Percentiles rank a stretch among this genome's conserved stretches.
These are phyloP conservation scores for Monilinia fructigena DNA, from an alignment of 2,329 filamentous ascomycete genomes.

Conservation along the genomic window DNA sequence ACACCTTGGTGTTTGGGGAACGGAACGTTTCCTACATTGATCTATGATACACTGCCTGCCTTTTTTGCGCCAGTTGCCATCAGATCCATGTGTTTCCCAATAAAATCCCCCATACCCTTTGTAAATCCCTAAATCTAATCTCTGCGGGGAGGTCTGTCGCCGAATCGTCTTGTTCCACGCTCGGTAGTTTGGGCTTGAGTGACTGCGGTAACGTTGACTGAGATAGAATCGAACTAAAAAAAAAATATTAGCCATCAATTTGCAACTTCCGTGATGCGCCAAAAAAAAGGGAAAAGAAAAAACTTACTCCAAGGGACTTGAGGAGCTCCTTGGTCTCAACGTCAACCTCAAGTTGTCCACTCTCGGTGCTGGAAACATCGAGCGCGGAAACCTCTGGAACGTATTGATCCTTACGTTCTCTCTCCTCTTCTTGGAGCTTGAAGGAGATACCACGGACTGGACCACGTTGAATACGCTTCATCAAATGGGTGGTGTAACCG, in stretches of 20 bases:
- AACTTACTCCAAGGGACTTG: slow-evolving; percentile 96
- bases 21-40: slow-evolving; percentile 54
- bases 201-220: slow-evolving; percentile 92
- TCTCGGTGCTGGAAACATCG: slow-evolving; percentile 96
- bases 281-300: slow-evolving; percentile 21
- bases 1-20: slow-evolving; percentile 69
- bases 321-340: slow-evolving; percentile 97
- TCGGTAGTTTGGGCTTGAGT: slow-evolving; percentile 84
- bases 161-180: slow-evolving; percentile 71
- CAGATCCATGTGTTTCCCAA: slow-evolving; percentile 34
- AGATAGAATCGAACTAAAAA: slow-evolving; percentile 88
- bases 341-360: slow-evolving; percentile 91
- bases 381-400: slow-evolving; percentile 98
- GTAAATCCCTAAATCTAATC: slow-evolving; percentile 41
- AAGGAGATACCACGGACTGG: slow-evolving; percentile 99
- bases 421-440: slow-evolving; percentile 99
- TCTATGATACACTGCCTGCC: slow-evolving; percentile 50
- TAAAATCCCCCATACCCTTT: slow-evolving; percentile 28
- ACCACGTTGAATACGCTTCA: slow-evolving; percentile 99
- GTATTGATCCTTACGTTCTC: slow-evolving; percentile 99
- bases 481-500: slow-evolving; percentile 96
- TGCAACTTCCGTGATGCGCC: neutral
- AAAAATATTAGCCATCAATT: slow-evolving; percentile 38
- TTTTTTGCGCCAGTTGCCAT: slow-evolving; percentile 37
- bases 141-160: slow-evolving; percentile 56